Conservation (phyloP, 495 filamentous ascomycete genomes). For the Podospora australis region DNA sequence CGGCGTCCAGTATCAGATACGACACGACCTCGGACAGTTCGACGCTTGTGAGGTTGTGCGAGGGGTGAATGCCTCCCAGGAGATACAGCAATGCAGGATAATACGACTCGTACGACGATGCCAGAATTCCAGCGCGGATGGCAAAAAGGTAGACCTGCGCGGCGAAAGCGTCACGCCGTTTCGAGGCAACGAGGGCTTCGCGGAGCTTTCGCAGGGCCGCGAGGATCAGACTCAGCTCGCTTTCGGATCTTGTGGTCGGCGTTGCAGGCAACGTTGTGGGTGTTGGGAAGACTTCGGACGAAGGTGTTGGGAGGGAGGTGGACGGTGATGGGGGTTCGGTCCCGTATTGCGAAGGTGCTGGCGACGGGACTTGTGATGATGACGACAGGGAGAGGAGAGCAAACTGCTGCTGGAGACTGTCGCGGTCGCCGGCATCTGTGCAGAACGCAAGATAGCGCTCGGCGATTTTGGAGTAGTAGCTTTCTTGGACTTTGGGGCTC, state of each 20-base stretch:
- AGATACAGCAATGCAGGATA: conserved; percentile 78
- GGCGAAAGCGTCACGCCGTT: conserved; percentile 61
- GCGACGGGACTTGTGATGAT: conserved; percentile 3
- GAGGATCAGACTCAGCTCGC: conserved; percentile 42
- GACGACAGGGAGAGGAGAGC: conserved; percentile 48
- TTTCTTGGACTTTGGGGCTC: conserved; percentile 66
- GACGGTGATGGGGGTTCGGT: not conserved
- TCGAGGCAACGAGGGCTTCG: conserved; percentile 73
- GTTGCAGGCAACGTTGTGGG: conserved; percentile 1
- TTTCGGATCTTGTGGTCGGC: conserved; percentile 17
- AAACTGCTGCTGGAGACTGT: conserved; percentile 67
- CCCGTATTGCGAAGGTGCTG: not conserved
- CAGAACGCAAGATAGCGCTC: conserved; percentile 85
- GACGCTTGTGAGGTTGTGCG: conserved; percentile 53
- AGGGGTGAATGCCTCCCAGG: conserved; percentile 60
- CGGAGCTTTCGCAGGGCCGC: conserved; percentile 85
- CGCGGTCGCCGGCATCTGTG: conserved; percentile 55
- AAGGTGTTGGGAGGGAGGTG: not conserved
- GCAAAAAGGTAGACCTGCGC: conserved; percentile 71
- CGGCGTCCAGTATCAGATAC: conserved; percentile 81
- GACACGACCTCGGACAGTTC: conserved; percentile 71
- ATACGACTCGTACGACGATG: conserved; percentile 78
- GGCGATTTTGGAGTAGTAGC: conserved; percentile 79
- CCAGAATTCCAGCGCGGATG: conserved; percentile 72
- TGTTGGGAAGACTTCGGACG: not conserved